Percentiles rank a stretch among this genome's conserved stretches.
phyloP scores from a whole-genome alignment of 2,329 filamentous ascomycete species.

The Blastomyces emzantsi region DNA sequence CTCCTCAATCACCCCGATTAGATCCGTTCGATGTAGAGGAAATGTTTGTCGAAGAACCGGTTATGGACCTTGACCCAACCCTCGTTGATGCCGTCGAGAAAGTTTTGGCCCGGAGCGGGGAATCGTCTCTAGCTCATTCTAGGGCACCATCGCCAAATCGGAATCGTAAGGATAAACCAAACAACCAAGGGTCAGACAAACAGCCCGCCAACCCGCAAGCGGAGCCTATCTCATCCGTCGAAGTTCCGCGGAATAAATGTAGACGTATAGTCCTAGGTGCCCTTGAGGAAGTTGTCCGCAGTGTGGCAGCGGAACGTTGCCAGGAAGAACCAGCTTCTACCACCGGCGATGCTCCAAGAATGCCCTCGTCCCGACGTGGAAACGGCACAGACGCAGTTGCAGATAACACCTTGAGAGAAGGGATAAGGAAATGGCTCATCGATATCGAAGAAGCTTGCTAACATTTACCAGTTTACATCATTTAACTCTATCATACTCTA shows the following conservation, averaged over 20 bases:
- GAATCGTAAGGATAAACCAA: slow-evolving; percentile 26
- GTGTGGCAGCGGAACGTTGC: slow-evolving; percentile 43
- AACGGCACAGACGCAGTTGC: slow-evolving; percentile 26
- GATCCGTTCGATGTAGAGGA: slow-evolving; percentile 35
- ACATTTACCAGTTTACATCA: neutral
- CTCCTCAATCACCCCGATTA: slow-evolving; percentile 2
- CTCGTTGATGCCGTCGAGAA: slow-evolving; percentile 51
- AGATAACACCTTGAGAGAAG: slow-evolving; percentile 48
- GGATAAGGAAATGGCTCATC: slow-evolving; percentile 48
- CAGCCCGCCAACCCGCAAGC: slow-evolving; percentile 7
- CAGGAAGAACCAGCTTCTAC: slow-evolving; percentile 31
- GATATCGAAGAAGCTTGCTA: slow-evolving; percentile 40
- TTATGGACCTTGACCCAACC: slow-evolving; percentile 51
- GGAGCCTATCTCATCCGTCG: slow-evolving; percentile 29
- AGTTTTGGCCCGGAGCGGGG: slow-evolving; percentile 40
- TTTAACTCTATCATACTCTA: neutral
- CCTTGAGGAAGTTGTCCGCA: slow-evolving; percentile 47
- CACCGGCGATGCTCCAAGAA: slow-evolving; percentile 20
- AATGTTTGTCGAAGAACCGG: slow-evolving; percentile 44
- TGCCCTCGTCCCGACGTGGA: slow-evolving; percentile 25
- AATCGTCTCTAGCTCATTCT: slow-evolving; percentile 35
- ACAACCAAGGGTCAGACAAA: slow-evolving; percentile 17
- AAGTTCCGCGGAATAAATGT: slow-evolving; percentile 45
- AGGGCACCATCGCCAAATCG: slow-evolving; percentile 35
- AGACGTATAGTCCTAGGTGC: slow-evolving; percentile 48